Conservation (phyloP, 441 rosid genomes). For the Adansonia gregorii region DNA sequence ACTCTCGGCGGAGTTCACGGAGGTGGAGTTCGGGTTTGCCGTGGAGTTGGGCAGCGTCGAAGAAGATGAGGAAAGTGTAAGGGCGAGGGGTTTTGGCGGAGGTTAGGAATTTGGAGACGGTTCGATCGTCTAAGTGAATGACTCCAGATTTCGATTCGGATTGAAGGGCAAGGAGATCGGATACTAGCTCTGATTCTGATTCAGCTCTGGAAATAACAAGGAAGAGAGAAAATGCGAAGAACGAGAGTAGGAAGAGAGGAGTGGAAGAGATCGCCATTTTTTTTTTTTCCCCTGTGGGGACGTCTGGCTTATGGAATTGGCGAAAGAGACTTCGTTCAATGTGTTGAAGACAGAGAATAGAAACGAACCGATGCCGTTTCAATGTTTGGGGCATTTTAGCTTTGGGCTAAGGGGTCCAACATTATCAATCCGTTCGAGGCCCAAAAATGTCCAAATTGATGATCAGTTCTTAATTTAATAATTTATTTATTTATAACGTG, state of each 20-base stretch:
- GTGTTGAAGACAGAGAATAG: too few relatives aligned
- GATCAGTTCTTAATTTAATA: too few relatives aligned
- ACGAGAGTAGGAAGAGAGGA: constrained; percentile 22
- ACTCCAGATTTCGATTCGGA: constrained; percentile 64
- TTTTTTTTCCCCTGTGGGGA: not conserved
- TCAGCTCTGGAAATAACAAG: constrained; percentile 28
- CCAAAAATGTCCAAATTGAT: too few relatives aligned
- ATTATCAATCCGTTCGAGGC: too few relatives aligned
- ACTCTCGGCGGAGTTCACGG: constrained; percentile 64
- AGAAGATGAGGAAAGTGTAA: constrained; percentile 78
- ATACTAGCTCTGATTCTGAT: constrained; percentile 40
- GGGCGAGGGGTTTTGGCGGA: constrained; percentile 69
- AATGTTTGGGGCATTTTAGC: too few relatives aligned
- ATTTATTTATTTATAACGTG: too few relatives aligned
- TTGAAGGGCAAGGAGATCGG: constrained; percentile 59
- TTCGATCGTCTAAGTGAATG: constrained; percentile 74
- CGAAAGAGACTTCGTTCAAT: not conserved
- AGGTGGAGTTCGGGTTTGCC: constrained; percentile 74
- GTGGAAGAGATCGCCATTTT: constrained; percentile 52
- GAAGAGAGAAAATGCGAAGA: constrained; percentile 27
- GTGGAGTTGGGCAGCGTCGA: constrained; percentile 83
- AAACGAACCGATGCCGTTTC: too few relatives aligned
- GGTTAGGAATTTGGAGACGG: constrained; percentile 64
- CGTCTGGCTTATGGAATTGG: not conserved
- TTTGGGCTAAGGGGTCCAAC: too few relatives aligned